Percentiles rank a stretch among this genome's conserved stretches.
Conservation (phyloP, 768 basidiomycete species). For the Lentinula detonsa region DNA sequence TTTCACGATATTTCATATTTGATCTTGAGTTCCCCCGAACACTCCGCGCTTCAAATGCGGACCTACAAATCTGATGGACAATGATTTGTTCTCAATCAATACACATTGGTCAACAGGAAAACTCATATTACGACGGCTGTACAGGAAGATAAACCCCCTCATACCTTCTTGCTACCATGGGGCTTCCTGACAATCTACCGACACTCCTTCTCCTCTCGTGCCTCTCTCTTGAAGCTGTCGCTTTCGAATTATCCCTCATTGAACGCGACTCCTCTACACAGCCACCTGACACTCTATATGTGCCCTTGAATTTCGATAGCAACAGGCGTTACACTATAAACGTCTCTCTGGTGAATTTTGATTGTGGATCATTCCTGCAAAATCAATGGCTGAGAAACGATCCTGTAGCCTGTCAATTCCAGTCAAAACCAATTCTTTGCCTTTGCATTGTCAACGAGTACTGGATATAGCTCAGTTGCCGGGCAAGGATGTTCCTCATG, state of each 20-base stretch:
- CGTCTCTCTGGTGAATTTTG: background rate
- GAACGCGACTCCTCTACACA: background rate
- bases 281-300: background rate
- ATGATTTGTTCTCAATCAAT: background rate
- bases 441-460: slow-evolving; percentile 2
- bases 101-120: background rate
- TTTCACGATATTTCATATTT: background rate
- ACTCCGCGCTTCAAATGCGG: background rate
- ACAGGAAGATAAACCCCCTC: background rate
- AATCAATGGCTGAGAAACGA: background rate
- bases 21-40: background rate
- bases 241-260: background rate
- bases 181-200: background rate
- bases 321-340: background rate
- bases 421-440: background rate
- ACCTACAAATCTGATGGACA: background rate
- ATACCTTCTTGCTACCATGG: background rate
- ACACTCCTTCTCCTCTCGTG: background rate
- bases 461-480: background rate
- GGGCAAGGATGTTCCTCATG: background rate
- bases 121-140: background rate
- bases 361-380: background rate
- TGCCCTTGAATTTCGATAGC: background rate
- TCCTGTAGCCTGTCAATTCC: background rate
- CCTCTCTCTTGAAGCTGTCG: background rate